Evolutionary conservation across 106 monocot species (phyloP).

Genomic region (Platanthera zijinensis): DNA sequence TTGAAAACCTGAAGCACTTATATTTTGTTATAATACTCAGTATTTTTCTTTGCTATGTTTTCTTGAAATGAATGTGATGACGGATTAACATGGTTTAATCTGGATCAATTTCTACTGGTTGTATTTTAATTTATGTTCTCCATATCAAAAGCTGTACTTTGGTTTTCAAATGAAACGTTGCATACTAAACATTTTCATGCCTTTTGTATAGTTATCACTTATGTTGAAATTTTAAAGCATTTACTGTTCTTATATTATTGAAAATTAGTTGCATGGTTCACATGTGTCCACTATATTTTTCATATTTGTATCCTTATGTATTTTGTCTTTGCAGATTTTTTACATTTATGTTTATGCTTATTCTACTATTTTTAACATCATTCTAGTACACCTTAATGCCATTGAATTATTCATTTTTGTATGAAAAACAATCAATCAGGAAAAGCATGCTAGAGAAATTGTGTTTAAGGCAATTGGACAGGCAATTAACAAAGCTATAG

Average conservation of each 20-base stretch:
- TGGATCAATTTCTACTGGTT: no score
- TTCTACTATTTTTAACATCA: background rate
- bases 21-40: no score
- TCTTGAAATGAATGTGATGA: no score
- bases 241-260: no score
- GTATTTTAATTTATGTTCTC: background rate
- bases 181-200: background rate
- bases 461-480: slow-evolving; percentile 11
- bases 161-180: background rate
- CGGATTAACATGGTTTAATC: no score
- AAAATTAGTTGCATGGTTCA: background rate
- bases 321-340: background rate
- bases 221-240: background rate
- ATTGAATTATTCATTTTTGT: background rate
- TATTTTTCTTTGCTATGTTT: no score
- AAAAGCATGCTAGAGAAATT: slow-evolving; percentile 10
- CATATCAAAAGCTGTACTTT: background rate
- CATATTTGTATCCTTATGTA: background rate
- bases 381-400: background rate
- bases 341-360: background rate
- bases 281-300: background rate
- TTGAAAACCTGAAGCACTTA: no score
- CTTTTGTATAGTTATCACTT: background rate
- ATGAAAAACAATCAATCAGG: slow-evolving; percentile 5
- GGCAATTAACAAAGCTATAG: slow-evolving; percentile 9